Percentiles rank a stretch among this genome's conserved stretches.
Conservation (phyloP, 176 grass and related monocot genomes). For the Eremochloa ophiuroides region DNA sequence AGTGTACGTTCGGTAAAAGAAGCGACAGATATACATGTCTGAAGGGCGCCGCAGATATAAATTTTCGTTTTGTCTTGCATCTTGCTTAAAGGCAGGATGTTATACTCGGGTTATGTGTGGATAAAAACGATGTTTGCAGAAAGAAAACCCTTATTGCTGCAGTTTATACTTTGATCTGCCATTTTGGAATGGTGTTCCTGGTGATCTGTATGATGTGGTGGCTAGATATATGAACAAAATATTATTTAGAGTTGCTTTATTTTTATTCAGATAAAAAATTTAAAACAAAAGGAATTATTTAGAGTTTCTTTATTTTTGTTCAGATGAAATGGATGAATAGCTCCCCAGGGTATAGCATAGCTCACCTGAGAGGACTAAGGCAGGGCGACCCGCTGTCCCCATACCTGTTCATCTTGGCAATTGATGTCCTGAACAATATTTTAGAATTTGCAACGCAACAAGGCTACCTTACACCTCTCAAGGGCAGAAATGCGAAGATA, state of each 20-base stretch:
- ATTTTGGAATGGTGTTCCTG: not conserved
- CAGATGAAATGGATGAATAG: not conserved
- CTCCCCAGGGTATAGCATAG: no score
- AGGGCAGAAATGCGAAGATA: no score
- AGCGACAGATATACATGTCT: not conserved
- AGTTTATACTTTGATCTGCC: not conserved
- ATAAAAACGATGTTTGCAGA: not conserved
- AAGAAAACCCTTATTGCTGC: not conserved
- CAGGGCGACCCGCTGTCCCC: no score
- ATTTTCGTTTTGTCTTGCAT: not conserved
- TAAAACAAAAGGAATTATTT: no score
- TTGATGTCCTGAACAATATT: no score
- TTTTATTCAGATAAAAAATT: not conserved
- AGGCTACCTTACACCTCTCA: no score
- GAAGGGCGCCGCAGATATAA: not conserved
- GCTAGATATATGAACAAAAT: not conserved
- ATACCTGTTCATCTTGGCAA: no score
- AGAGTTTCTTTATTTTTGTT: no score
- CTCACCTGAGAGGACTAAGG: no score
- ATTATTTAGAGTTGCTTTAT: not conserved
- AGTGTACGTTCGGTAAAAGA: not conserved
- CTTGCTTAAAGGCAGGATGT: not conserved
- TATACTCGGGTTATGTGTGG: not conserved
- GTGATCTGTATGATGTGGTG: not conserved
- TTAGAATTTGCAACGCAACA: no score